Evolutionary conservation across 805 yeast genomes (phyloP), one percentile per base, ranked within the genome.

Genomic region (Wickerhamiella azymoides): DNA sequence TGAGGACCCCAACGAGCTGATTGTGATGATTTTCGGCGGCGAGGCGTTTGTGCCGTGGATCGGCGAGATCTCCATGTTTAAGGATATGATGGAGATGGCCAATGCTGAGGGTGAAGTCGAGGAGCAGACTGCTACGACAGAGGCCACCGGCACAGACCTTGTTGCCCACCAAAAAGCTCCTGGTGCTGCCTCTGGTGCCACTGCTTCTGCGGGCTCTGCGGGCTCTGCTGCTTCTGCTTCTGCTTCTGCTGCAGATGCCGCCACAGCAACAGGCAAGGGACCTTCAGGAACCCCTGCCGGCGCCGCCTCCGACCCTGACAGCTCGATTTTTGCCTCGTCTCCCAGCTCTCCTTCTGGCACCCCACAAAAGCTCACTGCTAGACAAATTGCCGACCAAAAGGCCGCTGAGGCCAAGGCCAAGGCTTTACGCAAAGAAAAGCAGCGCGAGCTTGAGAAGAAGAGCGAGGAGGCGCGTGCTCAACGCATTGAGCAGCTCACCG

Each of bases 11-110:
- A 68, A 74, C 44, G 95, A 88, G 59, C 80, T 84, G 57, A 85
- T 92, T 63, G 73, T 80, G 25, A 71, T 72, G 59, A 83, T 92
- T 32, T 92, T 86, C 62, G 96, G 96, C 39, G 96, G 96, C 41
- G 94, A 82, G 47, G 93, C 92, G 1, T 86, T 88, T 62, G 73
- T 69, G 28, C 79, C 80, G 41, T 80, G 86, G 71, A 84, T 89
- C 55, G 98, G 98, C 5, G 95, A 92, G 60, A 65, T 86, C 50
- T 74, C 86, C 25, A 69, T 88, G 60, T 62, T 92, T 57, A 77
- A 76, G 55, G 93, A 86, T 54, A 65, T 92, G 59, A 73, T 80
- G 36, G 78, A 80, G 59, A 66, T 74, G 40, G 72, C 73, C 49
- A 77, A 74, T 48, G 57, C 74, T 47, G 70, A 66, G 45, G 76